Percentiles rank a stretch among this genome's conserved stretches.
Conservation (phyloP, 257 asterid species). For the Solanum bulbocastanum region DNA sequence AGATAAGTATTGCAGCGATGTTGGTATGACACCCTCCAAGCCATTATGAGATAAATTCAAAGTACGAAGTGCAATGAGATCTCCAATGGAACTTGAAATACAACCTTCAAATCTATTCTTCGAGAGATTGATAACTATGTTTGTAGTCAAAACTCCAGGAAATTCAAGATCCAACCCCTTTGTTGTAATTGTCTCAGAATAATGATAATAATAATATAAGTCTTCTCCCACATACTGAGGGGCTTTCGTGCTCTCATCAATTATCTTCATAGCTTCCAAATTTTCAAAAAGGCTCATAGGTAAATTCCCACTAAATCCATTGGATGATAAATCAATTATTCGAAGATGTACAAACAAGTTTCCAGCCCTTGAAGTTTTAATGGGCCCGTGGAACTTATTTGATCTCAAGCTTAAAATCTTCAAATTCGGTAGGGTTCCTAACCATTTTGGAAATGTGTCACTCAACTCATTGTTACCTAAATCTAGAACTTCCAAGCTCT, state of each 20-base stretch:
- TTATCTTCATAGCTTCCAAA: not conserved
- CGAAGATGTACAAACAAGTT: not conserved
- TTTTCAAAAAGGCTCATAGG: not conserved
- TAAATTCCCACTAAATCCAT: not conserved
- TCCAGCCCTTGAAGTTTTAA: not conserved
- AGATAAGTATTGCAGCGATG: not conserved
- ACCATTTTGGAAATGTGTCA: not conserved
- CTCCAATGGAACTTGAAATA: not conserved
- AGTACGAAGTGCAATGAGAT: not conserved
- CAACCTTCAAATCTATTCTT: not conserved
- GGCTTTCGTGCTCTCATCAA: accelerated
- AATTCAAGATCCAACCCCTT: not conserved
- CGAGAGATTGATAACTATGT: not conserved
- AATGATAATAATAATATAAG: not conserved
- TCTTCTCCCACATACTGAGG: not conserved
- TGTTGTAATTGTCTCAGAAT: not conserved
- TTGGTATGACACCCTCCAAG: not conserved
- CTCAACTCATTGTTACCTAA: not conserved
- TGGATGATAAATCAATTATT: not conserved
- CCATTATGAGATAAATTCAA: not conserved
- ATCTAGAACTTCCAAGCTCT: not conserved
- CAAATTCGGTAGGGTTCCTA: not conserved
- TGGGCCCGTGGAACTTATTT: not conserved
- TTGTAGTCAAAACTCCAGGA: not conserved
- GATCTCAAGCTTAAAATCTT: not conserved